Base-by-base conservation (phyloP, 228 moss, liverwort and hornwort genomes). In the Sphagnum magellanicum region DNA sequence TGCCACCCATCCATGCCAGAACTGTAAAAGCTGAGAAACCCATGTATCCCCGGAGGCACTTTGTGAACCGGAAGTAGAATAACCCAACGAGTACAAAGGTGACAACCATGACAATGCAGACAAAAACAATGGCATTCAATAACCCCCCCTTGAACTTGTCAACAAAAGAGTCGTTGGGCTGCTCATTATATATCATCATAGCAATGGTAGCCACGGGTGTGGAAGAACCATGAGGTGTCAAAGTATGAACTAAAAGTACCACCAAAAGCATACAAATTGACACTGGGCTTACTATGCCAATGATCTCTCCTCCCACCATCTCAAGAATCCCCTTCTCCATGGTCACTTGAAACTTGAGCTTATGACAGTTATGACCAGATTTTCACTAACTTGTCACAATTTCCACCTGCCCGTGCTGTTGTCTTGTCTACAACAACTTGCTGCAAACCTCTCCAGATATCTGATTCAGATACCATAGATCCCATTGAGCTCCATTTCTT, bases 211-310 rank as follows among this genome's bases (percentile, higher is more conserved):
- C 77, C 66, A 90, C 76, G 47, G 92, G 86, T 17, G 72, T 70
- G 46, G 81, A 81, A 3, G 87, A 81, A 66, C 94, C 98, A 63
- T 86, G 79, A 10, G 94, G 93, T 76, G 83, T 79, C 71, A 98
- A 80, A 32, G 72, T 78, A 64, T 88, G 98, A 55, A 98, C 98
- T 14, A 98, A 57, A 8, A 83, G 73, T 52, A 98, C 94, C 60
- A 98, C 98, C 6, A 94, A 76, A 69, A 98, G 92, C 98, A 98
- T 98, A 67, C 98, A 98, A 63, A 92, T 84, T 52, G 98, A 98
- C 55, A 98, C 98, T 32, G 98, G 98, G 53, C 88, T 90, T 48
- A 98, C 76, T 49, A 98, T 90, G 49, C 89, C 84, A 5, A 94
- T 76, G 49, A 98, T 92, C 69, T 98, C 93, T 8, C 81, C 86